phyloP scores from a whole-genome alignment of 2,329 filamentous ascomycete genomes.

The Microcyclospora pomicola region DNA sequence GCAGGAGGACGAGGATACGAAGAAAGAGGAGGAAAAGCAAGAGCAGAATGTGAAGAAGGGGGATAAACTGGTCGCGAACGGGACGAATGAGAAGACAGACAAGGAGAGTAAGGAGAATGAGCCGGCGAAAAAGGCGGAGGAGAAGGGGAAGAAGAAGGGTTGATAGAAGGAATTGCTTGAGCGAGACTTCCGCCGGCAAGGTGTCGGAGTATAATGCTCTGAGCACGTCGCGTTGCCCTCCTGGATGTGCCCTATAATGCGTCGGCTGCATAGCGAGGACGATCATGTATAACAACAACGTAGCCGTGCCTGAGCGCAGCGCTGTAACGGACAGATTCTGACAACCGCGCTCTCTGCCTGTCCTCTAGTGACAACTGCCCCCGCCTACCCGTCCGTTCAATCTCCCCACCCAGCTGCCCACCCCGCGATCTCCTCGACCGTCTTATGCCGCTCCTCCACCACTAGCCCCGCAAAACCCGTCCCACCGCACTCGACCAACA shows the following conservation, averaged over 20 bases:
- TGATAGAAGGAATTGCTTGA: slow-evolving; percentile 1
- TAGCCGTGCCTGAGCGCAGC: too few relatives aligned
- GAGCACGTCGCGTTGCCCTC: background rate
- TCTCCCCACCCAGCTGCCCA: slow-evolving; percentile 40
- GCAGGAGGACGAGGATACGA: slow-evolving; percentile 82
- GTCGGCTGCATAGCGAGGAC: too few relatives aligned
- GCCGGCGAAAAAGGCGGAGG: slow-evolving; percentile 5
- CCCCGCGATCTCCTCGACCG: slow-evolving; percentile 57
- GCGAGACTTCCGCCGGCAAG: background rate
- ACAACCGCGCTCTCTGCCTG: background rate
- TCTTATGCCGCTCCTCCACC: slow-evolving; percentile 41
- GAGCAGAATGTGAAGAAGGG: slow-evolving; percentile 43
- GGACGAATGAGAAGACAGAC: slow-evolving; percentile 35
- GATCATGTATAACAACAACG: too few relatives aligned
- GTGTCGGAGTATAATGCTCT: background rate
- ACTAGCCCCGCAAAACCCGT: slow-evolving; percentile 42
- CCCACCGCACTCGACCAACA: slow-evolving; percentile 55
- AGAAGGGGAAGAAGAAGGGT: slow-evolving; percentile 39
- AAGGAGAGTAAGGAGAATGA: slow-evolving; percentile 35
- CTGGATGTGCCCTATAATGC: background rate
- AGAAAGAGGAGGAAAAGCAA: slow-evolving; percentile 52
- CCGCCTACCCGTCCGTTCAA: slow-evolving; percentile 7
- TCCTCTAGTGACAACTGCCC: background rate
- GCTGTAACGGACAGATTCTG: background rate
- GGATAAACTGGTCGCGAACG: slow-evolving; percentile 49